Evolutionary conservation across 331 rosid species (phyloP), one percentile per base, ranked within the genome.

Genomic region (Malus hybrid): DNA sequence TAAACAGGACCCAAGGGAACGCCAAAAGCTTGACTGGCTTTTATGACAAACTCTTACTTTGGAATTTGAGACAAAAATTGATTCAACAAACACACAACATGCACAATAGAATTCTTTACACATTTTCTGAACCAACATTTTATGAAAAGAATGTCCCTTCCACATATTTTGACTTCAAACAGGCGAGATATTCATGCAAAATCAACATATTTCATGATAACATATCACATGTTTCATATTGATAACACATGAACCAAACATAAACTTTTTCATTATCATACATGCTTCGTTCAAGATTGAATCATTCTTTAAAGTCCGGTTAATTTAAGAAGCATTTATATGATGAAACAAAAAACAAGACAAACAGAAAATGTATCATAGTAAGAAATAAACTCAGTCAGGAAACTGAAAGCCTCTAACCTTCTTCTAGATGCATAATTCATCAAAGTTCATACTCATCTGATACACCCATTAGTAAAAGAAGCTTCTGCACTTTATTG

Each of bases 401-500:
- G 15, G 42, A 66, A 56, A 64, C 9, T 20, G 15, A 55, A 63
- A 14, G 70, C 26, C 60, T 26, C 85, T 78, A 68, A 84, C 86
- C 88, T 73, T 79, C 39, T 63, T 66, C 74, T 28, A 71, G 39
- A 66, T 34, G 78, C 68, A 60, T 64, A 34, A 64, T 44, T 34
- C 64, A 66, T 76, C 58, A 33, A 68, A 73, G 79, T 71, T 79
- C 55, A 50, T 79, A 83, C 72, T 77, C 77, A 82, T 77, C 68
- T 77, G 81, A 70, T 62, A 81, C 72, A 53, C 77, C 50, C 70
- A 73, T 77, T 81, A 92, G 70, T 86, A 84, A 73, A 89, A 89
- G 81, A 65, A 88, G 46, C 86, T 93, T 82, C 88, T 83, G 87
- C 98, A 93, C 78, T 78, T 91, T 6, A 24, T 48, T 63, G 98